Conservation (phyloP, 2,329 filamentous ascomycete genomes). For the Tolypocladium endophyticum region DNA sequence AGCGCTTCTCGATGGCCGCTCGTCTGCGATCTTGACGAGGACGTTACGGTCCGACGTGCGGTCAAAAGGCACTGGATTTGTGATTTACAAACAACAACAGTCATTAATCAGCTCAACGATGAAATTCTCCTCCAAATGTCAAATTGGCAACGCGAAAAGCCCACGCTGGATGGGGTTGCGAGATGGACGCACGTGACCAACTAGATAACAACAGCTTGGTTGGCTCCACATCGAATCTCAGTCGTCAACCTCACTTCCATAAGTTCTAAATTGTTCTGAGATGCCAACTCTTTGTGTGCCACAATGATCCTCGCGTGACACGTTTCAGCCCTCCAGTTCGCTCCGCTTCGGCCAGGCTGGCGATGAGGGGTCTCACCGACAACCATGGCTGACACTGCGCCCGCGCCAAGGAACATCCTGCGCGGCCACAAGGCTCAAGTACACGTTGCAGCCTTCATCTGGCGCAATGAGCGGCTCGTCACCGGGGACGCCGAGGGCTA, state of each 20-base stretch:
- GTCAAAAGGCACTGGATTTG: not conserved
- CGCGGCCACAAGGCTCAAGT: slow-evolving; percentile 77
- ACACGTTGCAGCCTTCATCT: slow-evolving; percentile 65
- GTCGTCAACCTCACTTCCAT: not conserved
- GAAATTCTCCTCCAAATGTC: not conserved
- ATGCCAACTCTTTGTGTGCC: not conserved
- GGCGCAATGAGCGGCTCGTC: slow-evolving; percentile 62
- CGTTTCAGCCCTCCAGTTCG: not conserved
- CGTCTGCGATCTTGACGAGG: not conserved
- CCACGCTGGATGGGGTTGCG: too few species aligned
- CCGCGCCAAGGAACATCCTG: slow-evolving; percentile 51
- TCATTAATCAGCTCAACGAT: not conserved
- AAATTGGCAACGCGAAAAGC: not conserved
- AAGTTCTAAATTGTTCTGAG: not conserved
- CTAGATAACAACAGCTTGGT: not conserved
- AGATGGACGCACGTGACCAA: not conserved
- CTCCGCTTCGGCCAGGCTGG: not conserved
- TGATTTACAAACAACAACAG: not conserved
- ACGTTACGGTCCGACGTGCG: too few species aligned
- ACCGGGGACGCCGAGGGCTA: slow-evolving; percentile 89
- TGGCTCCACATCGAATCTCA: not conserved
- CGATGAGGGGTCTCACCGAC: not conserved
- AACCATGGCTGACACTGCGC: slow-evolving; percentile 17
- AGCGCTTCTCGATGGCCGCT: not conserved
- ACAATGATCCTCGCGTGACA: not conserved